Evolutionary conservation across 2,329 filamentous ascomycete genomes (phyloP).

Genomic region (Botrytis sinoallii): DNA sequence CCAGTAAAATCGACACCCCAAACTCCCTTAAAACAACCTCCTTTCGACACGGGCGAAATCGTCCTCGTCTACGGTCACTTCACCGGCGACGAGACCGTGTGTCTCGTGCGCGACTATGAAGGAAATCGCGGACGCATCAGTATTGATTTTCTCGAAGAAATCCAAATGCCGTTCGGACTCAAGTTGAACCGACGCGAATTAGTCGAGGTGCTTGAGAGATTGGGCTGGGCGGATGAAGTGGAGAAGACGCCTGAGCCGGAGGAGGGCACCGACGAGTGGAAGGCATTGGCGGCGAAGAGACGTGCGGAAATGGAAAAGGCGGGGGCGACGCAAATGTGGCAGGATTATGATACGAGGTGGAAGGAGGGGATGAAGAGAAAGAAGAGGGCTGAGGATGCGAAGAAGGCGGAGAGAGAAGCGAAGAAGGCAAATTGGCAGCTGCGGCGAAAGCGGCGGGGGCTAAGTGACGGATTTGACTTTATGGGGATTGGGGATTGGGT

Average conservation of each 20-base stretch:
- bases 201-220: neutral
- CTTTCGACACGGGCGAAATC: neutral
- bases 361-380: neutral
- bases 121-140: constrained; percentile 1
- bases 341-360: neutral
- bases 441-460: neutral
- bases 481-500: neutral
- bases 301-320: neutral
- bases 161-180: constrained; percentile 5
- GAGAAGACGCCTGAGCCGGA: neutral
- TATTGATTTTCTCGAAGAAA: neutral
- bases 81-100: neutral
- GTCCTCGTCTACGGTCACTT: neutral
- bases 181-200: constrained; percentile 4
- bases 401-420: neutral
- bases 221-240: constrained; percentile 3
- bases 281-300: neutral
- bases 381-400: neutral
- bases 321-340: neutral
- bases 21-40: neutral
- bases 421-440: neutral
- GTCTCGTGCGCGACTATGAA: constrained; percentile 8
- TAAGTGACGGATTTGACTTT: neutral
- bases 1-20: neutral
- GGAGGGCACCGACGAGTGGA: neutral